A percentile compares a stretch with the other conserved stretches of the same genome.
phyloP scores from a whole-genome alignment of 352 stramenopile species.

The Phytophthora macrochlamydospora region DNA sequence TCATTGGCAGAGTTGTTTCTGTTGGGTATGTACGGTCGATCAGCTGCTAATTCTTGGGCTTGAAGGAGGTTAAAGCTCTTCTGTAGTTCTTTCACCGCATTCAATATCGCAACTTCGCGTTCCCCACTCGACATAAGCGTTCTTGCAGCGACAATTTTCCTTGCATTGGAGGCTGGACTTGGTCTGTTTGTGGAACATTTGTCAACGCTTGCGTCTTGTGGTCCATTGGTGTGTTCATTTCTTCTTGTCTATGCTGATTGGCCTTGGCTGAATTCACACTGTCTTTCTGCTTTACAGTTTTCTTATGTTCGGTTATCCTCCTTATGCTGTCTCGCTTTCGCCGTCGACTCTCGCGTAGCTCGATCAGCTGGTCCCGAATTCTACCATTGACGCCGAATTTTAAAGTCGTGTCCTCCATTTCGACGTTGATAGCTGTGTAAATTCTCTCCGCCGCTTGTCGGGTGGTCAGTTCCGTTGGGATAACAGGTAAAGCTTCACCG shows the following conservation, averaged over 20 bases:
- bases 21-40: neutral
- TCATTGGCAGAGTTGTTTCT: neutral
- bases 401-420: conserved; percentile 22
- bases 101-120: conserved; percentile 21
- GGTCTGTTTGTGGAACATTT: neutral
- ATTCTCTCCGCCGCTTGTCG: conserved; percentile 26
- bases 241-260: too few species aligned
- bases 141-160: conserved; percentile 6
- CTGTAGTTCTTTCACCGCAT: conserved; percentile 24
- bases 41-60: neutral
- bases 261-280: too few species aligned
- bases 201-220: too few species aligned
- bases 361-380: conserved; percentile 23
- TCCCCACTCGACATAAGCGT: conserved; percentile 22
- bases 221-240: too few species aligned
- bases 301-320: too few species aligned
- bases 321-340: conserved; percentile 5
- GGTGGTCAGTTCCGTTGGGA: conserved; percentile 12
- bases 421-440: conserved; percentile 30
- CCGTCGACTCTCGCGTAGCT: conserved; percentile 22
- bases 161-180: neutral
- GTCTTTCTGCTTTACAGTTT: too few species aligned
- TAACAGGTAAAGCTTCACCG: neutral
- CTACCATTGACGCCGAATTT: conserved; percentile 33
- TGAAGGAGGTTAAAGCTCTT: conserved; percentile 16